Evolutionary conservation across 306 rosid genomes (phyloP).

Genomic region (Abrus pulchellus): DNA sequence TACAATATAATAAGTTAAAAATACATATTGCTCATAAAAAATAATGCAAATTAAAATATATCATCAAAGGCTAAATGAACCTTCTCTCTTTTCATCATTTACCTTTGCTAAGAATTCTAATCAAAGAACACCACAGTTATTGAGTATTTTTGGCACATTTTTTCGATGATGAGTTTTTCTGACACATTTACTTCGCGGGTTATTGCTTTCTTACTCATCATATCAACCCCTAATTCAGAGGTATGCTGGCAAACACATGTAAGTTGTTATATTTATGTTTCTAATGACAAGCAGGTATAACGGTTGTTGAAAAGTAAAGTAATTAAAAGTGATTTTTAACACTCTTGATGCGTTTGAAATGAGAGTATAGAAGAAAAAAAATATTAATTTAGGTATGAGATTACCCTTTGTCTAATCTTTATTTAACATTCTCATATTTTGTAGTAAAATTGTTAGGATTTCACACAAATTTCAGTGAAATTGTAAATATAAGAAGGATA

Average conservation of each 20-base stretch:
- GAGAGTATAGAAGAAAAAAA: too few species aligned
- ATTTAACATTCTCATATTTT: too few species aligned
- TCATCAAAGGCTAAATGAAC: background rate
- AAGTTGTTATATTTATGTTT: background rate
- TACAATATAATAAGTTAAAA: background rate
- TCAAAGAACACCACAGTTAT: background rate
- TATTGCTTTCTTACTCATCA: background rate
- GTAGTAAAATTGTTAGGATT: too few species aligned
- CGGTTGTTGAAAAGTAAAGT: too few species aligned
- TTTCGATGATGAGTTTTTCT: background rate
- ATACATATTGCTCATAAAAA: background rate
- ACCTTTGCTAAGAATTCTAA: background rate
- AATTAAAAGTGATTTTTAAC: too few species aligned
- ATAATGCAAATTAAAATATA: background rate
- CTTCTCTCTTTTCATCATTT: background rate
- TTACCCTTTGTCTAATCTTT: too few species aligned
- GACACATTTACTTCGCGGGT: background rate
- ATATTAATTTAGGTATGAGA: too few species aligned
- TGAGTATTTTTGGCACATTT: background rate
- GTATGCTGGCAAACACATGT: background rate
- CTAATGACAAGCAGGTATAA: background rate
- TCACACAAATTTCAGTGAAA: too few species aligned
- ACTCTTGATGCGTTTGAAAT: too few species aligned
- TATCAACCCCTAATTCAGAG: background rate
- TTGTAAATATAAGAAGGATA: too few species aligned